Evolutionary conservation across 352 stramenopile species (phyloP), one percentile per base, ranked within the genome.

Genomic region (Saprolegnia parasitica): DNA sequence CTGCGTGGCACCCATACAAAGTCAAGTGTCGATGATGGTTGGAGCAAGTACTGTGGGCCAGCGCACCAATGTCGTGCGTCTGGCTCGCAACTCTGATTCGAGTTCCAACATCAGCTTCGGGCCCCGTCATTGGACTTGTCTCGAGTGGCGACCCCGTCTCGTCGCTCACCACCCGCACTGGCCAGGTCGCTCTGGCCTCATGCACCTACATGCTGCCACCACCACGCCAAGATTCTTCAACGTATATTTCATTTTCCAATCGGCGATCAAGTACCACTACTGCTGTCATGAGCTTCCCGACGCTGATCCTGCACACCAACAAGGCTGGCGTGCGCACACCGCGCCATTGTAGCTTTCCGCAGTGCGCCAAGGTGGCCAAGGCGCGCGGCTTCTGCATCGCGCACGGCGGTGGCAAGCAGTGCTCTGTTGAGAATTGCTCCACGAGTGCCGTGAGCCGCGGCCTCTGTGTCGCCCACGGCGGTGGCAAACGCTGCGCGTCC

Each of bases 381-480:
- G n/a, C 60, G 5, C 60, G 40, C 23, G 60, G 60, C n/a, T 67
- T 67, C 8, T 67, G 60, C 46, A 67, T 54, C 11, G 60, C 60
- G 16, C 60, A 67, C 21, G 60, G 60, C 0, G 60, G 60, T 11
- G 60, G 60, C 18, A 45, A 45, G 10, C 60, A 46, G 32, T 67
- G 60, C 46, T 54, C 60, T 5, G 60, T 67, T 6, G 20, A 29
- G 3, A 24, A 24, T 56, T 67, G 60, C 46, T n/a, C 32, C 40
- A 67, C 32, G 46, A 56, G 32, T 8, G 40, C 24, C 23, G 24
- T 54, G 40, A 32, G 42, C 40, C 16, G 60, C 10, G 60, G 60
- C 10, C 32, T 67, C 5, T 67, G 60, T 29, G 24, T 45, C 21
- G 60, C 60, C 46, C 60, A 67, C 15, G 60, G 60, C 32, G 60